Evolutionary conservation across 2,329 filamentous ascomycete genomes (phyloP).

Genomic region (Cordyceps farinosa): DNA sequence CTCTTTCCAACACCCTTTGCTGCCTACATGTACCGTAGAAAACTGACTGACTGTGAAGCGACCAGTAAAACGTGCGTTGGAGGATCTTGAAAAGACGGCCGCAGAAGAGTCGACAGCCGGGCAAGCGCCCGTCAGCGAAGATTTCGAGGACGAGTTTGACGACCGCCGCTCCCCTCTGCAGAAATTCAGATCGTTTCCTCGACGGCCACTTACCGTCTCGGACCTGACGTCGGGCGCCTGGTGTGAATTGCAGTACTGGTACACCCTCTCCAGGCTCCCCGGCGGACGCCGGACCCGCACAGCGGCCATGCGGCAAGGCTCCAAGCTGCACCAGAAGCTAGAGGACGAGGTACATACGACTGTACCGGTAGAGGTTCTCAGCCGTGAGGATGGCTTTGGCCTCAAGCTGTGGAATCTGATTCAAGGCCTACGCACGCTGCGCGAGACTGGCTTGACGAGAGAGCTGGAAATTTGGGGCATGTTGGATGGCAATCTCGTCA

Average conservation of each 20-base stretch:
- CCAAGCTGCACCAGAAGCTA: constrained; percentile 73
- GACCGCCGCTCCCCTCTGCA: constrained; percentile 60
- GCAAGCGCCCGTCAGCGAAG: constrained; percentile 20
- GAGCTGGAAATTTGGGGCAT: constrained; percentile 84
- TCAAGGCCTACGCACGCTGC: constrained; percentile 72
- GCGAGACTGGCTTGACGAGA: constrained; percentile 67
- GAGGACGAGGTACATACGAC: constrained; percentile 82
- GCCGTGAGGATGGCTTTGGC: constrained; percentile 78
- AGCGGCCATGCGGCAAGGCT: constrained; percentile 78
- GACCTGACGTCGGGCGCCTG: constrained; percentile 87
- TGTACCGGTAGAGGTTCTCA: constrained; percentile 67
- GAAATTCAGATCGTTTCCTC: constrained; percentile 73
- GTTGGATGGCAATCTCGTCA: constrained; percentile 77
- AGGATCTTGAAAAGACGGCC: constrained; percentile 20
- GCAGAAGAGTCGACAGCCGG: not conserved
- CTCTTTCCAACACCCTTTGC: not conserved
- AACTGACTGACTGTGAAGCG: constrained; percentile 64
- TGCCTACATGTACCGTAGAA: constrained; percentile 18
- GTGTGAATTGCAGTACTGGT: constrained; percentile 95
- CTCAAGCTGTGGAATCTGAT: constrained; percentile 87
- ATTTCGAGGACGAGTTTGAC: constrained; percentile 22
- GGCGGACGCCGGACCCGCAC: constrained; percentile 73
- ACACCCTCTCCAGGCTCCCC: constrained; percentile 68
- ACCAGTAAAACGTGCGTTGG: constrained; percentile 54
- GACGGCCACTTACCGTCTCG: constrained; percentile 78